Percentiles rank a stretch among this genome's conserved stretches.
These are phyloP conservation scores for Thuja plicata DNA, from an alignment of 83 land plant species.

Conservation along the genomic window DNA sequence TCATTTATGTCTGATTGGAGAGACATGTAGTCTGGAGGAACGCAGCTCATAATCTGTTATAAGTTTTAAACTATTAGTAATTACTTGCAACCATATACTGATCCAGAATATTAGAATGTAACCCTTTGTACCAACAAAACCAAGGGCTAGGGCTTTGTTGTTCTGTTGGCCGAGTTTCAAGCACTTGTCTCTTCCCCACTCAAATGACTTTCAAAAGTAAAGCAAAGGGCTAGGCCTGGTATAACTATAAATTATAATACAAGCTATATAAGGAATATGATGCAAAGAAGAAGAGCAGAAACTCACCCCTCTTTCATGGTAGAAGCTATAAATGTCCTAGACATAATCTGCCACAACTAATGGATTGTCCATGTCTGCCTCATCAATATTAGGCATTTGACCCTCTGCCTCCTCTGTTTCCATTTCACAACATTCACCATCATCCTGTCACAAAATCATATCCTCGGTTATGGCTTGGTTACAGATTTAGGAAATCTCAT, in stretches of 20 bases:
- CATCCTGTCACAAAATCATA: slow-evolving; percentile 3
- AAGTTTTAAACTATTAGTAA: not conserved
- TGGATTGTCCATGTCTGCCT: slow-evolving; percentile 13
- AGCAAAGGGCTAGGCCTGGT: not conserved
- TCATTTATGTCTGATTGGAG: slow-evolving; percentile 77
- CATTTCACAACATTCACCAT: slow-evolving; percentile 14
- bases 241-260: not conserved
- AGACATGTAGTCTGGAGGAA: slow-evolving; percentile 67
- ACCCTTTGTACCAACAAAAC: not conserved
- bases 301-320: slow-evolving; percentile 15
- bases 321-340: slow-evolving; percentile 12
- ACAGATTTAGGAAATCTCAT: not conserved
- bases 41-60: slow-evolving; percentile 55
- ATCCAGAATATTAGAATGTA: not conserved
- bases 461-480: not conserved
- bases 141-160: too few relatives aligned
- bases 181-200: not conserved
- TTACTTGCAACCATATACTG: not conserved
- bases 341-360: slow-evolving; percentile 17
- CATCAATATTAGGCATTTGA: slow-evolving; percentile 15
- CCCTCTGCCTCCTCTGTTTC: slow-evolving; percentile 16
- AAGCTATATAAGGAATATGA: not conserved
- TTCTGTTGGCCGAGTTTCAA: not conserved
- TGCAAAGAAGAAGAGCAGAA: not conserved
- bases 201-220: not conserved